Evolutionary conservation across 2,329 filamentous ascomycete genomes (phyloP).

Genomic region (Colletotrichum karsti): DNA sequence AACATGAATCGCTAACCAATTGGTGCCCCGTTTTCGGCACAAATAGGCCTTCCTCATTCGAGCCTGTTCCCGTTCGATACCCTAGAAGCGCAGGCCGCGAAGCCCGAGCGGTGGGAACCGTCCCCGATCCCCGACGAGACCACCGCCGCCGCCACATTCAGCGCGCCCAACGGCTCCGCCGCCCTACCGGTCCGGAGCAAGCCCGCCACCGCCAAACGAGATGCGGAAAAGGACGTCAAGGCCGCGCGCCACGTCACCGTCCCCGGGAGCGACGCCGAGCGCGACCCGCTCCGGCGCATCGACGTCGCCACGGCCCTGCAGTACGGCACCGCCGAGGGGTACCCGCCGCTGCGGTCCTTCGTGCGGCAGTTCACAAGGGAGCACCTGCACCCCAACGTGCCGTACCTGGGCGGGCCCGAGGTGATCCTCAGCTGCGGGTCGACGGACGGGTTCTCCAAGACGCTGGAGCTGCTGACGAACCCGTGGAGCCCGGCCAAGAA

Average conservation of each 20-base stretch:
- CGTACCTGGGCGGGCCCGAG: conserved; percentile 80
- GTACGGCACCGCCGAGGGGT: conserved; percentile 85
- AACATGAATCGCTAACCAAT: conserved; percentile 3
- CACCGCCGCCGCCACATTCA: conserved; percentile 41
- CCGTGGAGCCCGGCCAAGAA: conserved; percentile 77
- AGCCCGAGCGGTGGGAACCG: conserved; percentile 77
- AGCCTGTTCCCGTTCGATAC: conserved; percentile 91
- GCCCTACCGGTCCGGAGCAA: conserved; percentile 30
- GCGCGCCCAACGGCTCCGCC: conserved; percentile 43
- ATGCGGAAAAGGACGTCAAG: conserved; percentile 14
- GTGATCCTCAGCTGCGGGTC: conserved; percentile 82
- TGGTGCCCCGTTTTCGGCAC: not conserved
- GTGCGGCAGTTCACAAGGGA: conserved; percentile 80
- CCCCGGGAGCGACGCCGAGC: conserved; percentile 65
- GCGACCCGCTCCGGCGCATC: conserved; percentile 73
- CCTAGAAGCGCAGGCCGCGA: conserved; percentile 82
- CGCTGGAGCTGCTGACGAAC: conserved; percentile 78
- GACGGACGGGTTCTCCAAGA: conserved; percentile 87
- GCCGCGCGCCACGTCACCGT: conserved; percentile 68
- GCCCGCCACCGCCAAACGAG: not conserved
- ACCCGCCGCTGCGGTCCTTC: conserved; percentile 81
- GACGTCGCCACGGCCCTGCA: conserved; percentile 85
- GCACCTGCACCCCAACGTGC: conserved; percentile 81
- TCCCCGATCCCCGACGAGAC: conserved; percentile 56
- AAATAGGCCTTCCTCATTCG: conserved; percentile 78